Evolutionary conservation across 2,329 filamentous ascomycete genomes (phyloP), one percentile per base, ranked within the genome.

Genomic region (Fragosphaeria purpurea): DNA sequence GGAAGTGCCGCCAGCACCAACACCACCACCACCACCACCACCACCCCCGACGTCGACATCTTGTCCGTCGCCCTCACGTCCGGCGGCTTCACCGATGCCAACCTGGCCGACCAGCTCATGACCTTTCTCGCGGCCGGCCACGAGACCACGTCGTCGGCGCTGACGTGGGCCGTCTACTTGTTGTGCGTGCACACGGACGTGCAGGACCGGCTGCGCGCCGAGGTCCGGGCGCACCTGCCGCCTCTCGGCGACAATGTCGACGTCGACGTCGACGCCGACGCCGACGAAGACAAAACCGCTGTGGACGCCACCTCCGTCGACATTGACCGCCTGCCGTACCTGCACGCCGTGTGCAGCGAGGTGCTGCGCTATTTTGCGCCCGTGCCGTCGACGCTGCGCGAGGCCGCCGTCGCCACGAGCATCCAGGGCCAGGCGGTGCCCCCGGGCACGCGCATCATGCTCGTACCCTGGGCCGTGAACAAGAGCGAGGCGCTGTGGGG

Each of bases 101-200:
- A 88, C 53, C 77, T 95, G n/a, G 79, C 88, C 38, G 85, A 93
- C 63, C 88, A 95, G 67, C 77, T 93, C 62, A 93, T 94, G 86
- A 94, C 87, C 0, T 93, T 94, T 70, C 77, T 94, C 5, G 85
- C 84, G 1, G 88, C 88, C 0, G 84, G 83, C 30, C 87, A 91
- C 64, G 86, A 91, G 67, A 91, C 87, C 1, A 90, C 86, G 0
- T 80, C 87, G 1, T 77, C 82, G 1, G 76, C 86, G 13, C 73
- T 93, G 62, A 85, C 82, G n/a, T 91, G 86, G 85, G 77, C 83
- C 4, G 67, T 82, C 7, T 86, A 88, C 61, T 69, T 83, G 42
- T 75, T 93, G n/a, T 79, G 79, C 58, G 72, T 74, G 22, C 66
- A 88, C 58, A 82, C 79, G 0, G 73, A 80, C 1, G 70, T 86